Evolutionary conservation across 1,284 basidiomycete species (phyloP).

Genomic region (Vanrija sp.): DNA sequence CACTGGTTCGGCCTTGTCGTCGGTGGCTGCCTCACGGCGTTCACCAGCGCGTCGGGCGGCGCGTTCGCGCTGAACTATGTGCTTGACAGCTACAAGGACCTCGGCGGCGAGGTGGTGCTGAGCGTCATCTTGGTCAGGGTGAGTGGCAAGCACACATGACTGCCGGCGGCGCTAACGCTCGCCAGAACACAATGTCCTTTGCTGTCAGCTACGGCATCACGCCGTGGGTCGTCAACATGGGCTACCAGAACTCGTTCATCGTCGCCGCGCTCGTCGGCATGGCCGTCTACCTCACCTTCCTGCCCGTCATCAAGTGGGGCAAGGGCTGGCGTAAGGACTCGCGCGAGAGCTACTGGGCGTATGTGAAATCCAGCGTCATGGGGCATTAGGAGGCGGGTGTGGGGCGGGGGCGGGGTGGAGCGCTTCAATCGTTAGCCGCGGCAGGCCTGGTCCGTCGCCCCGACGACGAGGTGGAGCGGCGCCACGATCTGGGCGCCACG

Average conservation of each 20-base stretch:
- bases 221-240: conserved; percentile 20
- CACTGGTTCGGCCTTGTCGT: conserved; percentile 27
- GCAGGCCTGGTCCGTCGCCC: too few relatives aligned
- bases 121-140: conserved; percentile 23
- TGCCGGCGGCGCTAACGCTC: not conserved
- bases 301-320: conserved; percentile 17
- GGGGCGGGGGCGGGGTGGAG: too few relatives aligned
- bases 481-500: too few relatives aligned
- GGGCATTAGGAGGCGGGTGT: not conserved
- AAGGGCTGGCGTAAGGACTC: conserved; percentile 17
- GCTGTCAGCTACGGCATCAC: conserved; percentile 24
- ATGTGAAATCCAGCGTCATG: conserved; percentile 16
- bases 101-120: conserved; percentile 23
- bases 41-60: conserved; percentile 19
- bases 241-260: conserved; percentile 21
- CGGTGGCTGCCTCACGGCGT: conserved; percentile 21
- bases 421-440: too few relatives aligned
- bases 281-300: conserved; percentile 15
- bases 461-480: too few relatives aligned
- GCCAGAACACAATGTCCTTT: conserved; percentile 12
- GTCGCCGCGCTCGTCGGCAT: conserved; percentile 19
- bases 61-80: conserved; percentile 27
- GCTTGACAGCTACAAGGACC: conserved; percentile 29
- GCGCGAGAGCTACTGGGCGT: conserved; percentile 18
- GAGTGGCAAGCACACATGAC: too few relatives aligned